Evolutionary conservation across 139 green algal genomes (phyloP).

Genomic region (Desmodesmus armatus): DNA sequence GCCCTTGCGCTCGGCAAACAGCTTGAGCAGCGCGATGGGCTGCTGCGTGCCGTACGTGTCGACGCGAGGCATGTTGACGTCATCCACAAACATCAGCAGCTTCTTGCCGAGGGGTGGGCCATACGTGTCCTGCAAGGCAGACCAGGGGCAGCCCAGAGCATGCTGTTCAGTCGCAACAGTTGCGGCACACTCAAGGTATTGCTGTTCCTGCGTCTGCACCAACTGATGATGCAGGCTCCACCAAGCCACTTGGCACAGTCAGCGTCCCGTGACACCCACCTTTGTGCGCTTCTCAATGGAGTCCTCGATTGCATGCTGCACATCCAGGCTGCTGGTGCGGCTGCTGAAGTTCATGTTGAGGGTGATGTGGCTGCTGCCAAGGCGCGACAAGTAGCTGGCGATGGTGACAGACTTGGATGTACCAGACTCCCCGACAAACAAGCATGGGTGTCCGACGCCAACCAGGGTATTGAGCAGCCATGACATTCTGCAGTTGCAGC

Average conservation of each 20-base stretch:
- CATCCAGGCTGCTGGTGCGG: constrained; percentile 88
- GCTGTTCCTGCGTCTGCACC: no score
- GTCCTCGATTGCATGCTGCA: constrained; percentile 78
- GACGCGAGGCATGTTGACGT: constrained; percentile 93
- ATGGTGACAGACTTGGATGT: constrained; percentile 90
- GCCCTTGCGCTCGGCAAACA: constrained; percentile 83
- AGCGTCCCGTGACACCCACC: no score
- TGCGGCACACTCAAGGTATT: no score
- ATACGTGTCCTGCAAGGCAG: constrained; percentile 86
- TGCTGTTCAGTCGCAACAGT: background rate
- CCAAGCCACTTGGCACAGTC: no score
- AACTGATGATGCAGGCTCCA: background rate
- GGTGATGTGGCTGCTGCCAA: constrained; percentile 65
- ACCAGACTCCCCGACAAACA: constrained; percentile 51
- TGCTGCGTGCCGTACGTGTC: constrained; percentile 92
- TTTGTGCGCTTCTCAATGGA: constrained; percentile 90
- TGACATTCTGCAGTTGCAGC: constrained; percentile 65
- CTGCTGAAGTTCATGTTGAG: constrained; percentile 93
- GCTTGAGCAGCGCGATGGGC: constrained; percentile 88
- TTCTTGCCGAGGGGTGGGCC: constrained; percentile 85
- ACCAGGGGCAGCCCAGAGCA: background rate
- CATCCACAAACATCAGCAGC: constrained; percentile 92
- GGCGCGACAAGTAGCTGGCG: constrained; percentile 77
- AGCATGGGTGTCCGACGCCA: constrained; percentile 59
- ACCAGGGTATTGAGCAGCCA: constrained; percentile 90